Base-by-base conservation (phyloP, 1,284 basidiomycete genomes). In the Rhodotorula sp. region DNA sequence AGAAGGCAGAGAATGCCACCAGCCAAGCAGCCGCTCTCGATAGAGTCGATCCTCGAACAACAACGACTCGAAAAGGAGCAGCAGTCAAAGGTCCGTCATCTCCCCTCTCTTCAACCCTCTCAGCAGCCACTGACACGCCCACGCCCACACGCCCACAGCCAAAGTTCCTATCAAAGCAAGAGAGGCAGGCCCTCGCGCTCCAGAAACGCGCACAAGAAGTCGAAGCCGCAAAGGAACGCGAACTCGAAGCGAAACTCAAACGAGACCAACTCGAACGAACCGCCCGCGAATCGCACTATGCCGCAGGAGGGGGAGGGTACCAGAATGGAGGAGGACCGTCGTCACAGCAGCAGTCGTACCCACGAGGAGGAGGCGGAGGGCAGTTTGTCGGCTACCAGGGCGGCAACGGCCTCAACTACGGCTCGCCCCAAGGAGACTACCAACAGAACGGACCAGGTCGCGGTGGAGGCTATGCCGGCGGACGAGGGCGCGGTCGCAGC, bases 51-150 rank as follows among this genome's bases (percentile, higher is more conserved):
- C 70, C 85, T 97, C 21, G 88, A 90, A 78, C 91, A 90, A 82
- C 94, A 97, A 83, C 89, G 87, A 76, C 87, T 86, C 56, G 93
- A 95, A 80, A 92, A 90, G 78, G 93, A 95, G 76, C 91, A 90
- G 3, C 91, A 93, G 64, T 84, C 92, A 64, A 95, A 93, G 86
- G 93, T 92, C 73, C 29, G 83, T 80, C 6, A 48, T 43, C 39
- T 20, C 46, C 64, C 39, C 23, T 26, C 51, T 43, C 43, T 51
- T 43, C 52, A 23, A 34, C 39, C 6, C 56, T 64, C 20, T 64
- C 20, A 16, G 20, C 52, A 6, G 56, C n/a, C 23, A 59, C 63
- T n/a, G 18, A 18, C 56, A 34, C 29, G 26, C 68, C 2, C 49
- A n/a, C 29, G 26, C 31, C 20, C 46, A 49, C 43, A n/a, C 67